A percentile compares a stretch with the other conserved stretches of the same genome.
phyloP scores from a whole-genome alignment of 805 yeast genomes.

The Wilhelminamyces savonicus region DNA sequence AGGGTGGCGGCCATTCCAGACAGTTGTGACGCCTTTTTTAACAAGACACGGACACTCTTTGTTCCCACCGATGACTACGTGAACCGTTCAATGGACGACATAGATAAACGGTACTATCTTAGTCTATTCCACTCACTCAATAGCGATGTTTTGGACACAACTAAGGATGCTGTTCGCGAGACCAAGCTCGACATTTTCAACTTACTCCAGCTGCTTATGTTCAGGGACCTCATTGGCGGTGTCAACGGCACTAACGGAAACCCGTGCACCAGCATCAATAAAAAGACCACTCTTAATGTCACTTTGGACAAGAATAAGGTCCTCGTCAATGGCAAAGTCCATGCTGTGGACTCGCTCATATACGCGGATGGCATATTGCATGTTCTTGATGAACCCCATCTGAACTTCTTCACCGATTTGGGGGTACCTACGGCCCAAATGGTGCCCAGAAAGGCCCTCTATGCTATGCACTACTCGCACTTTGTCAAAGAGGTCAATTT shows the following conservation, averaged over 20 bases:
- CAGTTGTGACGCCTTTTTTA: conserved; percentile 23
- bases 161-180: conserved; percentile 27
- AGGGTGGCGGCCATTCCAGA: conserved; percentile 4
- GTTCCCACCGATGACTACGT: conserved; percentile 29
- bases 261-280: conserved; percentile 5
- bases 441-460: conserved; percentile 30
- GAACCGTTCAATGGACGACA: conserved; percentile 16
- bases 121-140: conserved; percentile 16
- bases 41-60: conserved; percentile 21
- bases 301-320: conserved; percentile 7
- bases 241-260: conserved; percentile 17
- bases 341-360: conserved; percentile 10
- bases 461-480: conserved; percentile 42
- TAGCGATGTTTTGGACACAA: conserved; percentile 11
- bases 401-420: conserved; percentile 15
- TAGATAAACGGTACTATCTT: conserved; percentile 22
- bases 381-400: conserved; percentile 14
- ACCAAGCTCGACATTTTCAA: conserved; percentile 19
- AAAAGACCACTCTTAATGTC: conserved; percentile 8
- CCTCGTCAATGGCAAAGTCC: conserved; percentile 13
- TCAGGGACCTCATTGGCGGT: conserved; percentile 22
- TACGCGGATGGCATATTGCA: conserved; percentile 31
- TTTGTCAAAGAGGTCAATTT: conserved; percentile 69
- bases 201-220: conserved; percentile 20
- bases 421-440: conserved; percentile 17